phyloP scores from a whole-genome alignment of 2,329 filamentous ascomycete genomes.

The Scedosporium boydii region DNA sequence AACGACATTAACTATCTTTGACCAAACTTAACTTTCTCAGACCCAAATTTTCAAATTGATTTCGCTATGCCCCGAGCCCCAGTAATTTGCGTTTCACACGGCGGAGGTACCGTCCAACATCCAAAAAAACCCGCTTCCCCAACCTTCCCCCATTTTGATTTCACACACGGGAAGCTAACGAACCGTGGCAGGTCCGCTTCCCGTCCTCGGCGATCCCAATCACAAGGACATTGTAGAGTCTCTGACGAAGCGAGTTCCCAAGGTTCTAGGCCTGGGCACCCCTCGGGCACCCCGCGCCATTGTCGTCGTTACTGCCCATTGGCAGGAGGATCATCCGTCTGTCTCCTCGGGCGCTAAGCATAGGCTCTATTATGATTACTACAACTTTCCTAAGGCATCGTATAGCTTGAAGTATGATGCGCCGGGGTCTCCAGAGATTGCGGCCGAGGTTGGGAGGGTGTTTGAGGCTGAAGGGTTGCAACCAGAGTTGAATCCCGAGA shows the following conservation, averaged over 20 bases:
- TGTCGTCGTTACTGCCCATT: conserved; percentile 49
- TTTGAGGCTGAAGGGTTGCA: conserved; percentile 37
- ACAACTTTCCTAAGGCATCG: conserved; percentile 44
- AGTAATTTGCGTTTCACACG: conserved; percentile 38
- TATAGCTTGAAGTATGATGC: conserved; percentile 48
- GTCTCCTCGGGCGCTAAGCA: conserved; percentile 40
- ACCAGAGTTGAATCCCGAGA: conserved; percentile 25
- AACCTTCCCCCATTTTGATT: not conserved
- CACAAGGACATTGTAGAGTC: conserved; percentile 43
- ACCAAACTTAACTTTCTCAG: not conserved
- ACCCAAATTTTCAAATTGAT: not conserved
- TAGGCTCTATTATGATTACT: conserved; percentile 47
- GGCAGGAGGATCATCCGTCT: conserved; percentile 37
- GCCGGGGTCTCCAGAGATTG: conserved; percentile 43
- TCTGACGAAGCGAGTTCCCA: conserved; percentile 41
- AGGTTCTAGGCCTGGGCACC: conserved; percentile 44
- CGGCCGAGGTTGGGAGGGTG: conserved; percentile 34
- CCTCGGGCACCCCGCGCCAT: conserved; percentile 35
- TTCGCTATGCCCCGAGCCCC: conserved; percentile 18
- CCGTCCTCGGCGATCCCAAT: conserved; percentile 44
- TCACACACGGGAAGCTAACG: not conserved
- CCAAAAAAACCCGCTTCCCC: not conserved
- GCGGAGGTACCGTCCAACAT: conserved; percentile 25
- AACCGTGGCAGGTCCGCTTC: conserved; percentile 39
- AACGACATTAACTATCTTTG: too few species aligned